Base-by-base conservation (phyloP, 768 basidiomycete species). In the Leccinum ochraceum region DNA sequence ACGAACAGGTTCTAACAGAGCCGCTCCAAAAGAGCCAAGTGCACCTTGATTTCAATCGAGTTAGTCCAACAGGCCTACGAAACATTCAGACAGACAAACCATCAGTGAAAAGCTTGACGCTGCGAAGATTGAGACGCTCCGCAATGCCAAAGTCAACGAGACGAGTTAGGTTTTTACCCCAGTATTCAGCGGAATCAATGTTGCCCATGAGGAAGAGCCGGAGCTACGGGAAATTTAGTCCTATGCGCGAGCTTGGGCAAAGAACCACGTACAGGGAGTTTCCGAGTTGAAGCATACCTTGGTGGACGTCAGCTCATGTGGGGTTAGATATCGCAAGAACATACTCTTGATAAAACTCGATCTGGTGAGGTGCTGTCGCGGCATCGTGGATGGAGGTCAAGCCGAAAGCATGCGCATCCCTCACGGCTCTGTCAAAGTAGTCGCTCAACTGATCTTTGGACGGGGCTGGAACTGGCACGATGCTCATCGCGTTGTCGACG, bases 361-460 rank as follows among this genome's bases (percentile, higher is more conserved):
- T 83, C 26, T 78, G 76, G 0, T 76, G 73, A 1, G 80, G 81
- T 22, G 70, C 69, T 0, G 83, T 80, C 48, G 71, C 79, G 0
- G 95, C 95, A 68, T 98, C 95, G 59, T 97, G 95, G 20, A 98
- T 86, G 11, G 83, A 87, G 0, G 94, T 95, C 58, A 98, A 72
- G 1, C 96, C 96, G 58, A 85, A 83, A 3, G 82, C 78, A n/a
- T 94, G 76, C 0, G 89, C 93, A 65, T 92, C 86, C 28, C 75
- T 73, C 48, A 89, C 79, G 0, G 92, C 81, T 13, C 78, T 76
- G n/a, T 85, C 76, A 58, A 90, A 88, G 69, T 83, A 91, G n/a
- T 80, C 74, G 63, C 81, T 77, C 66, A 87, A 81, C 55, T 85
- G 79, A 1, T 60, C 61, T 28, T 86, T 79, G 0, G 83, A 82